Evolutionary conservation across 768 basidiomycete genomes (phyloP).

Genomic region (Leccinum barrowsii): DNA sequence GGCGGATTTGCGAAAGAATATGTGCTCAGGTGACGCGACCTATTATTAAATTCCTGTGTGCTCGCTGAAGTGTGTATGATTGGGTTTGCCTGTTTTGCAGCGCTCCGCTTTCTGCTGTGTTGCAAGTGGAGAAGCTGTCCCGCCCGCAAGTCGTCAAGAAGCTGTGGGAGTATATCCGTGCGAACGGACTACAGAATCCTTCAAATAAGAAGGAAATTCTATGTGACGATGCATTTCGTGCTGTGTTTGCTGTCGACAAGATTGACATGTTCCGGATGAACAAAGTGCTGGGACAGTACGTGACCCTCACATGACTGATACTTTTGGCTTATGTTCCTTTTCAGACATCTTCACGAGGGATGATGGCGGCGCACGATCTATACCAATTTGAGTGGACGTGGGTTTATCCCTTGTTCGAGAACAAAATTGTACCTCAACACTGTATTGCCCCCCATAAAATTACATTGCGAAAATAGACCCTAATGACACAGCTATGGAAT

Average conservation of each 20-base stretch:
- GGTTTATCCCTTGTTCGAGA: neutral
- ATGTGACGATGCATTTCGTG: constrained; percentile 69
- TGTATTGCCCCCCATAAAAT: constrained; percentile 10
- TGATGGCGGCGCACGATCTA: constrained; percentile 4
- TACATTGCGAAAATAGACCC: constrained; percentile 7
- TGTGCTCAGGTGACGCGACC: constrained; percentile 52
- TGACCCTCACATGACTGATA: neutral
- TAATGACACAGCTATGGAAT: constrained; percentile 1
- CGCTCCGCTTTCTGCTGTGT: constrained; percentile 65
- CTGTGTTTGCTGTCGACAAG: constrained; percentile 76
- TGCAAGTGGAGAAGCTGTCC: constrained; percentile 67
- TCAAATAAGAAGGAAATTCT: constrained; percentile 78
- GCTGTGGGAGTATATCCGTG: constrained; percentile 88
- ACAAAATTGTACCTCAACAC: constrained; percentile 8
- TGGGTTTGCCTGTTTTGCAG: constrained; percentile 36
- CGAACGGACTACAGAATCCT: constrained; percentile 79
- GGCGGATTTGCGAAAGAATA: constrained; percentile 82
- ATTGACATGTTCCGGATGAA: constrained; percentile 97
- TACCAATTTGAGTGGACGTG: neutral
- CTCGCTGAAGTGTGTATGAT: constrained; percentile 4
- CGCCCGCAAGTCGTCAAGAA: constrained; percentile 89
- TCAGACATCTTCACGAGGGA: constrained; percentile 33
- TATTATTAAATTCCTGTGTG: neutral
- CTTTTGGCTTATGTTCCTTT: neutral
- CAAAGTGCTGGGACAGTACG: constrained; percentile 78